phyloP scores from a whole-genome alignment of 116 monocot genomes.

The Zostera marina region DNA sequence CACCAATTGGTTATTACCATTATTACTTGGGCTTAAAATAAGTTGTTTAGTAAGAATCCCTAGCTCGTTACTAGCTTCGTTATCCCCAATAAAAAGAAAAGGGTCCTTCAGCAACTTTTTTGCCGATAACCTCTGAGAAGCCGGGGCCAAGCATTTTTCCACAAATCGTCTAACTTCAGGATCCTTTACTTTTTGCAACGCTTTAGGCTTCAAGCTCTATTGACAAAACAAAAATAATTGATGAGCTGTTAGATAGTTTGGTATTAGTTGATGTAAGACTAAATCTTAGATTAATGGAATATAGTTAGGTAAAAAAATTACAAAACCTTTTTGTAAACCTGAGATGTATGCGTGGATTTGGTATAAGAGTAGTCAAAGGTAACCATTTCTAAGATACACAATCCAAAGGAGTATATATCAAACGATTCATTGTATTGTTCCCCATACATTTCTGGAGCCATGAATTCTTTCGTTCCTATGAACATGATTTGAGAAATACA shows the following conservation, averaged over 20 bases:
- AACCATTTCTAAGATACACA: slow-evolving; percentile 85
- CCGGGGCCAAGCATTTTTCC: slow-evolving; percentile 58
- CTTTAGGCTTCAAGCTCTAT: slow-evolving; percentile 74
- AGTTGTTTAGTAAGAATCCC: slow-evolving; percentile 16
- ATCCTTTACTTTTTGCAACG: slow-evolving; percentile 49
- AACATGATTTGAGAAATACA: too few species aligned
- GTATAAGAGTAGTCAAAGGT: slow-evolving; percentile 80
- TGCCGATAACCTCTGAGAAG: slow-evolving; percentile 49
- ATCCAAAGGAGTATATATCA: slow-evolving; percentile 86
- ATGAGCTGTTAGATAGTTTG: too few species aligned
- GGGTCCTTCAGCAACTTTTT: slow-evolving; percentile 71
- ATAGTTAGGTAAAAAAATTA: too few species aligned
- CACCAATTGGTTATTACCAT: slow-evolving; percentile 14
- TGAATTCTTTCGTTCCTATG: slow-evolving; percentile 69
- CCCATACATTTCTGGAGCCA: slow-evolving; percentile 81
- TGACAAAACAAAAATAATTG: too few species aligned
- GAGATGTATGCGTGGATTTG: slow-evolving; percentile 52
- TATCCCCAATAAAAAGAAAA: slow-evolving; percentile 50
- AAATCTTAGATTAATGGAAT: too few species aligned
- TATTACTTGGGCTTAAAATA: slow-evolving; percentile 8
- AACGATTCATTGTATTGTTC: slow-evolving; percentile 74
- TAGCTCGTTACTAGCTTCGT: slow-evolving; percentile 8
- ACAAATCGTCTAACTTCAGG: slow-evolving; percentile 56
- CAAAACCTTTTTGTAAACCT: slow-evolving; percentile 55
- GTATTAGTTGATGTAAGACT: too few species aligned